Percentiles rank a stretch among this genome's conserved stretches.
Conservation (phyloP, 2,329 filamentous ascomycete species). For the Fusarium hostae region DNA sequence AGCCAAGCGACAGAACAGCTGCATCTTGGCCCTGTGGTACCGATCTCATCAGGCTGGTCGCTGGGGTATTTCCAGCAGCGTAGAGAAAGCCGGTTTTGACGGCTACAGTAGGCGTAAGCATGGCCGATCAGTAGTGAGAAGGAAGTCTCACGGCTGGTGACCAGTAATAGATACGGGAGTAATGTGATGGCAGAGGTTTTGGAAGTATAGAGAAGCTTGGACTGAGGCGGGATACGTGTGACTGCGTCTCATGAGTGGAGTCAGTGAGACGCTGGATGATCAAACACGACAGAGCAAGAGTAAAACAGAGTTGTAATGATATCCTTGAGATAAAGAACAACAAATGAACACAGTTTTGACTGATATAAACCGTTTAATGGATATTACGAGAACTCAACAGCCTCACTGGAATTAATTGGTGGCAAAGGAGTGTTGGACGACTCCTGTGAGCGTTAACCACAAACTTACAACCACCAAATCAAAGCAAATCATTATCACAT, state of each 20-base stretch:
- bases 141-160: background rate
- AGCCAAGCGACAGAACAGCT: constrained; percentile 64
- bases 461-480: background rate
- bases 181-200: background rate
- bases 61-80: constrained; percentile 65
- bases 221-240: background rate
- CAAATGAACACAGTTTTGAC: too few relatives aligned
- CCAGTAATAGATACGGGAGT: background rate
- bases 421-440: background rate
- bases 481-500: background rate
- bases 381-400: background rate
- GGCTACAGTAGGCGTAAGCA: constrained; percentile 53
- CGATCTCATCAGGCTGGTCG: constrained; percentile 59
- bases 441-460: background rate
- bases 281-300: background rate
- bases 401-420: background rate
- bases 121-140: constrained; percentile 29
- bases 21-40: constrained; percentile 62
- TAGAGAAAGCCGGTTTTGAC: constrained; percentile 53
- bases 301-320: background rate
- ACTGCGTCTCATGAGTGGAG: constrained; percentile 11
- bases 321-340: background rate
- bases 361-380: background rate
- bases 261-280: constrained; percentile 3
- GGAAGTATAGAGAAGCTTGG: background rate